phyloP scores from a whole-genome alignment of 495 filamentous ascomycete species.

The Neurospora sublineolata region DNA sequence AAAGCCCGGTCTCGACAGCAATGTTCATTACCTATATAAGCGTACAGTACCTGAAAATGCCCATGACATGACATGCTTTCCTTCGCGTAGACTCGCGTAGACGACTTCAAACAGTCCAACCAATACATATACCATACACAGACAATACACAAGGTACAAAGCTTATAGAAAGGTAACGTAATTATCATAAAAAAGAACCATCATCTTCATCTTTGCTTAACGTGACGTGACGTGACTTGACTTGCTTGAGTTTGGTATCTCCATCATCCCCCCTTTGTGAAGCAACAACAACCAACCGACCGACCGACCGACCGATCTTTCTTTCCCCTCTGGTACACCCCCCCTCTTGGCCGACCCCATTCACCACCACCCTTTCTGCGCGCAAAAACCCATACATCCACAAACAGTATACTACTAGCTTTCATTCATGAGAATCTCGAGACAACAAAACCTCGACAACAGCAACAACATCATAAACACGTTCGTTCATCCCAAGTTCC shows the following conservation, averaged over 20 bases:
- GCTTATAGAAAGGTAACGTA: neutral
- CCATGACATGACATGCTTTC: neutral
- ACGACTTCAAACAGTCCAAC: neutral
- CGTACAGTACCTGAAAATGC: neutral
- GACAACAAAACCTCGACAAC: neutral
- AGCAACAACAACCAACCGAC: neutral
- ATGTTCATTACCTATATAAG: neutral
- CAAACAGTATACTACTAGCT: neutral
- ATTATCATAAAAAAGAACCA: neutral
- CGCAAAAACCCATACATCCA: neutral
- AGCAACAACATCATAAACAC: neutral
- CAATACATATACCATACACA: neutral
- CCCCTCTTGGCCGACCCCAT: neutral
- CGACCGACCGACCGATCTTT: neutral
- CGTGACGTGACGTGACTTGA: neutral
- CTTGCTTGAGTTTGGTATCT: neutral
- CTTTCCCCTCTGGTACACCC: neutral
- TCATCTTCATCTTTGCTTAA: neutral
- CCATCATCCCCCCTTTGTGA: neutral
- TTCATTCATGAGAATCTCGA: neutral
- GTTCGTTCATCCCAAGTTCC: neutral
- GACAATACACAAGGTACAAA: neutral
- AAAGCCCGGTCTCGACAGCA: neutral
- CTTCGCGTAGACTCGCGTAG: neutral
- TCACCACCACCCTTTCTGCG: neutral